Conservation (phyloP, 176 grass and related monocot genomes). For the Aegilops tauschii region DNA sequence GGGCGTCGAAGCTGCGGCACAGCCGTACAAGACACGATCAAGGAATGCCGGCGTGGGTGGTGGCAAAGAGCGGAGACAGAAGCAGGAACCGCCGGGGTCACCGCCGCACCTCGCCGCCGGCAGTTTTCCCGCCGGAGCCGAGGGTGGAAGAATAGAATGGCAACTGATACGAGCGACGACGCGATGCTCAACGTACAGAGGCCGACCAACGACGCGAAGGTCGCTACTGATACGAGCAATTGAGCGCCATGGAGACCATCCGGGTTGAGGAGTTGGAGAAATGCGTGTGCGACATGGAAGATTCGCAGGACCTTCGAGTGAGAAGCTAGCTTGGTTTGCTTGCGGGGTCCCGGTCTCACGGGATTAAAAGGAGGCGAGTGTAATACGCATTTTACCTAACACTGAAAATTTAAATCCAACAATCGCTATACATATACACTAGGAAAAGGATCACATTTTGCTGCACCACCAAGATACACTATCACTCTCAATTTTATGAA, state of each 20-base stretch:
- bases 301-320: no score
- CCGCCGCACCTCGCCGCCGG: neutral
- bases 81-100: neutral
- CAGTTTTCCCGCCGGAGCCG: neutral
- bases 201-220: neutral
- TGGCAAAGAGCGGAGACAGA: neutral
- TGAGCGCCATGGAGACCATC: neutral
- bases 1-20: neutral
- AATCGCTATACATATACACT: no score
- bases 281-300: no score
- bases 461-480: no score
- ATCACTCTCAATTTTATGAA: no score
- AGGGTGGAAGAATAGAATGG: neutral
- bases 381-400: no score
- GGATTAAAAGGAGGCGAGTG: neutral
- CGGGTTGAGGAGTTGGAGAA: no score
- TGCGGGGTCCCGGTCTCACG: no score
- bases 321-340: no score
- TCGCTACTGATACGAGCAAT: neutral
- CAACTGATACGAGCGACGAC: neutral
- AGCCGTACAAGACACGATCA: neutral
- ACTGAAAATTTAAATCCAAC: no score
- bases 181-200: neutral
- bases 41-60: neutral
- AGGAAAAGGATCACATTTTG: no score